These are phyloP conservation scores for Pythium monospermum DNA, from an alignment of 352 stramenopile genomes.

Conservation along the genomic window DNA sequence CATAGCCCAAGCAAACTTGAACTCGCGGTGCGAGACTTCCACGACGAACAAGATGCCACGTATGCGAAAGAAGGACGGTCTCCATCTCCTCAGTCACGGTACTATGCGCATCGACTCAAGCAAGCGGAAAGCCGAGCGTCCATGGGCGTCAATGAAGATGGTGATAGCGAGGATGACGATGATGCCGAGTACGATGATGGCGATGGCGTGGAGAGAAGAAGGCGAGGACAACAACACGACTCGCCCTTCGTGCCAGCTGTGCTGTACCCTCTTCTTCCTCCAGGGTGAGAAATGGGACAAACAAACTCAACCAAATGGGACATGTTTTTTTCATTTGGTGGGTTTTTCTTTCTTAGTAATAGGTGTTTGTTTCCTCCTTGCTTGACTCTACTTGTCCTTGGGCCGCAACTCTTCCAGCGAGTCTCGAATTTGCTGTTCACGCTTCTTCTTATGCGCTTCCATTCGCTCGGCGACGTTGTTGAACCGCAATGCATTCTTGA, in stretches of 20 bases:
- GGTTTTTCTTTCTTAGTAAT: background rate
- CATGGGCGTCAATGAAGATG: conserved; percentile 3
- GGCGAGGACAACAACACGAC: conserved; percentile 7
- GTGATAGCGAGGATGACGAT: conserved; percentile 3
- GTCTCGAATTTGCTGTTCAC: conserved; percentile 64
- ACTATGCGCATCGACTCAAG: conserved; percentile 27
- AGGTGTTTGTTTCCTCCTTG: background rate
- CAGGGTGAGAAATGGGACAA: conserved; percentile 18
- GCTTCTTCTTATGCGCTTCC: conserved; percentile 65
- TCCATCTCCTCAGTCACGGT: conserved; percentile 8
- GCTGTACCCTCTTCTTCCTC: conserved; percentile 52
- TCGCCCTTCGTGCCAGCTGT: conserved; percentile 51
- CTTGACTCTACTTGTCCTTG: conserved; percentile 53
- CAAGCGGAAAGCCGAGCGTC: conserved; percentile 27
- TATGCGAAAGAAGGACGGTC: background rate
- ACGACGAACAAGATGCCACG: conserved; percentile 16
- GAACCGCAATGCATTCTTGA: conserved; percentile 65
- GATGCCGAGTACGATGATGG: conserved; percentile 5
- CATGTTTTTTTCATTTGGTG: background rate
- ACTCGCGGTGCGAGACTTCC: conserved; percentile 30
- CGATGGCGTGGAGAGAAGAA: background rate
- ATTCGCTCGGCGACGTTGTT: conserved; percentile 65
- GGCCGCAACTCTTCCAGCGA: conserved; percentile 70
- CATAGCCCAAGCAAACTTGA: conserved; percentile 33
- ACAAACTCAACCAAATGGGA: background rate